phyloP scores from a whole-genome alignment of 495 filamentous ascomycete species.

The Ascodesmis nigricans region DNA sequence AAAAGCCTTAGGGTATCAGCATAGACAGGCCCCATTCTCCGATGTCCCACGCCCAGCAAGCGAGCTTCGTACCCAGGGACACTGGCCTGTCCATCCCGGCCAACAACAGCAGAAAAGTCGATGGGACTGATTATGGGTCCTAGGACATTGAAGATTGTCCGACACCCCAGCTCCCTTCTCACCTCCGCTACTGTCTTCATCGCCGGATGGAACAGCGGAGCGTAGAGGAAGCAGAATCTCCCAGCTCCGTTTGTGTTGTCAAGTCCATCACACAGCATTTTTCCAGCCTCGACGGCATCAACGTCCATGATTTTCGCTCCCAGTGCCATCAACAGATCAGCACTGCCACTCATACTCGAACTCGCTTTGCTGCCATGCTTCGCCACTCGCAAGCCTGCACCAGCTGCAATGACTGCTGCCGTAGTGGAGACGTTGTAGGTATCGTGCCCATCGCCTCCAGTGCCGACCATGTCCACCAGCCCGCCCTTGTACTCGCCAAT shows the following conservation, averaged over 20 bases:
- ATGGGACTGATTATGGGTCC: slow-evolving; percentile 81
- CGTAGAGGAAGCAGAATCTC: slow-evolving; percentile 92
- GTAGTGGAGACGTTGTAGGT: slow-evolving; percentile 97
- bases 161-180: slow-evolving; percentile 61
- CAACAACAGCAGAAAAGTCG: slow-evolving; percentile 31
- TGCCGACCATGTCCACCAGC: slow-evolving; percentile 70
- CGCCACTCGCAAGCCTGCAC: too few relatives aligned
- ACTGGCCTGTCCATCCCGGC: too few relatives aligned
- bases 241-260: too few relatives aligned
- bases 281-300: too few relatives aligned
- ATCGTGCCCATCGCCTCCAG: slow-evolving; percentile 84
- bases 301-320: too few relatives aligned
- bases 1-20: slow-evolving; percentile 56
- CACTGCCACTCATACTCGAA: slow-evolving; percentile 78
- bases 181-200: slow-evolving; percentile 72
- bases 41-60: slow-evolving; percentile 73
- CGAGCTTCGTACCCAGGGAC: slow-evolving; percentile 87
- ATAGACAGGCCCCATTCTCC: slow-evolving; percentile 65
- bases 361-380: slow-evolving; percentile 95
- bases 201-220: slow-evolving; percentile 84
- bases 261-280: too few relatives aligned
- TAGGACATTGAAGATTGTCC: slow-evolving; percentile 91
- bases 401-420: slow-evolving; percentile 72
- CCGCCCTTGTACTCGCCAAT: slow-evolving; percentile 27
- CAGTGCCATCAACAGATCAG: slow-evolving; percentile 64